These are phyloP conservation scores for Citropsis articulata DNA, from an alignment of 345 rosid genomes.

Conservation along the genomic window DNA sequence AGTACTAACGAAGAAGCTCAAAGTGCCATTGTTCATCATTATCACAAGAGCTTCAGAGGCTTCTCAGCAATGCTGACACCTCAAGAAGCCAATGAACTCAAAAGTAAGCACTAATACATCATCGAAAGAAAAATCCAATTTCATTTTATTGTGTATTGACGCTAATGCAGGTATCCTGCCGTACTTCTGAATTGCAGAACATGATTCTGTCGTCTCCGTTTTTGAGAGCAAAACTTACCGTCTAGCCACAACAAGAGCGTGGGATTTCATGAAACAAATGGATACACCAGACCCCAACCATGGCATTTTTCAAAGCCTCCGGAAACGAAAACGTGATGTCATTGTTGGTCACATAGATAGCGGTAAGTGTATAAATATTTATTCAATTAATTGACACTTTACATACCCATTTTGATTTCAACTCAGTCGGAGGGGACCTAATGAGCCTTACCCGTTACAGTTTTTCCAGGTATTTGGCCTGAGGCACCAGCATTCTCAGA, in stretches of 20 bases:
- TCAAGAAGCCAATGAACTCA: background rate
- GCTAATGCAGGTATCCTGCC: background rate
- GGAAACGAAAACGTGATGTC: background rate
- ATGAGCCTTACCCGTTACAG: too few species aligned
- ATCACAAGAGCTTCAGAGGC: conserved; percentile 4
- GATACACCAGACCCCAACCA: background rate
- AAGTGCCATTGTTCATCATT: background rate
- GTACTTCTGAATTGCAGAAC: background rate
- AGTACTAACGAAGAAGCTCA: background rate
- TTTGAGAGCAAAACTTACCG: background rate
- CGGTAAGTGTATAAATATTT: background rate
- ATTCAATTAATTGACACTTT: background rate
- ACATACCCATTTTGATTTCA: too few species aligned
- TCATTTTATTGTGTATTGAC: background rate
- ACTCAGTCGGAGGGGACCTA: too few species aligned
- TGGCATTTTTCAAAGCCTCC: background rate
- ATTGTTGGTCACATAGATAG: background rate
- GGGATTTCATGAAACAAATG: background rate
- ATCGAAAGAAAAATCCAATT: too few species aligned
- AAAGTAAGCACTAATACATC: background rate
- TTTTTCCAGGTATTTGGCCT: background rate
- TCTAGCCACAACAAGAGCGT: background rate
- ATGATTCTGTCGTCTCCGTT: background rate
- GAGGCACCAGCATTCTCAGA: background rate
- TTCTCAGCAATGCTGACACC: background rate